Evolutionary conservation across 768 basidiomycete species (phyloP), one percentile per base, ranked within the genome.

Genomic region (Lanmaoa rubissima): DNA sequence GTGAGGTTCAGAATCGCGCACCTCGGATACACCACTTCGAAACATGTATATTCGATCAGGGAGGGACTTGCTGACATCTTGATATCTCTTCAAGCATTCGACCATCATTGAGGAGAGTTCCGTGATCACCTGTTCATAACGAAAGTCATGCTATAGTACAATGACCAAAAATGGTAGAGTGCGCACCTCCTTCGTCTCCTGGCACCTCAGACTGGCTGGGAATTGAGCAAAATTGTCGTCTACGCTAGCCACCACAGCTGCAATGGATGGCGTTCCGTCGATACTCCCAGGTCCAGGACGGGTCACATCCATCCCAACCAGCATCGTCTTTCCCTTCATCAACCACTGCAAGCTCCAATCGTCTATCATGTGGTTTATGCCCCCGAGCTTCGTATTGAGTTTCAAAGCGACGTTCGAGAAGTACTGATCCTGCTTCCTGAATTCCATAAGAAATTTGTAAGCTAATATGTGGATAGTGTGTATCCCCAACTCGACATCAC

Each of bases 291-390:
- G 86, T 2, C 87, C 81, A 5, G 90, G 88, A 60, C 92, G 91
- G 0, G 88, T 92, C 0, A 91, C 89, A 64, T 93, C 90, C 60
- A 91, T 89, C 0, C 92, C 92, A 4, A 94, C 85, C 66, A 94
- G 73, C 87, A 94, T 93, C 12, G 92, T 92, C 51, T 79, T 79
- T 61, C 78, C 77, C 69, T 81, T 81, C 1, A 69, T 82, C 46
- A 92, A 72, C 90, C 90, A 92, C 38, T 58, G 62, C 79, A 86
- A 82, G 1, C 82, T 80, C 1, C 57, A 62, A 0, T 75, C 67
- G 35, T 86, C 85, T 10, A 92, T 73, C 81, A 81, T 81, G 69
- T 94, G 92, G 61, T 94, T 94, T 19, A 87, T 74, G 0, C 92
- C 92, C 5, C 90, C 89, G 1, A 92, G 82, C 71, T 94, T 94